Evolutionary conservation across 225 moss, liverwort and hornwort species (phyloP), one percentile per base, ranked within the genome.

Genomic region (Polytrichum commune): DNA sequence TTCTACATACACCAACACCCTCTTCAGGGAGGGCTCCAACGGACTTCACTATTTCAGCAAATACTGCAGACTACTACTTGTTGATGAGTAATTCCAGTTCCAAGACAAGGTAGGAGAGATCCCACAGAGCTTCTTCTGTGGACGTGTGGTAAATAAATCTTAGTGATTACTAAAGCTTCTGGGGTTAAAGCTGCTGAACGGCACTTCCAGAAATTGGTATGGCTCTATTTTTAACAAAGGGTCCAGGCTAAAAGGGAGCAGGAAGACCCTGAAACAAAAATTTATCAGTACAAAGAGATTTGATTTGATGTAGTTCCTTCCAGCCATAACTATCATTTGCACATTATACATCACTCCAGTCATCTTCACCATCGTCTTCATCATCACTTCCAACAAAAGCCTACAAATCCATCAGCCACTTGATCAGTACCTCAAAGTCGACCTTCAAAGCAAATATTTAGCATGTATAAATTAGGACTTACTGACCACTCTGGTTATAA

Each of bases 351-450:
- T 91, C 91, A 80, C 81, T 88, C 93, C 93, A 93, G 32, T 91
- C 91, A 69, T 93, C 91, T 29, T 90, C 86, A 9, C 82, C 89
- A 3, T 91, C 93, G 28, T 93, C 81, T n/a, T 85, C 93, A 66
- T 93, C 93, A 60, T 93, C 93, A 78, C 91, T 88, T 66, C 90
- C 90, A 70, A 87, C 90, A 29, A 93, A 93, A 4, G 93, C 93
- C 93, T 93, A 77, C 71, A 74, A 70, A 35, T 66, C 22, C 26
- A 26, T 77, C 27, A 56, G 55, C 70, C 78, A 22, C 60, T 33
- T 55, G 5, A 25, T 67, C 38, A 70, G 62, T 29, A 55, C 46
- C 26, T 58, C 55, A 70, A 32, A 57, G 60, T 29, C 69, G 56
- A 26, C 27, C 29, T 19, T 65, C 28, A 18, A 71, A 60, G 28